Evolutionary conservation across 2,329 filamentous ascomycete species (phyloP).

Genomic region (Lachnum nothofagi): DNA sequence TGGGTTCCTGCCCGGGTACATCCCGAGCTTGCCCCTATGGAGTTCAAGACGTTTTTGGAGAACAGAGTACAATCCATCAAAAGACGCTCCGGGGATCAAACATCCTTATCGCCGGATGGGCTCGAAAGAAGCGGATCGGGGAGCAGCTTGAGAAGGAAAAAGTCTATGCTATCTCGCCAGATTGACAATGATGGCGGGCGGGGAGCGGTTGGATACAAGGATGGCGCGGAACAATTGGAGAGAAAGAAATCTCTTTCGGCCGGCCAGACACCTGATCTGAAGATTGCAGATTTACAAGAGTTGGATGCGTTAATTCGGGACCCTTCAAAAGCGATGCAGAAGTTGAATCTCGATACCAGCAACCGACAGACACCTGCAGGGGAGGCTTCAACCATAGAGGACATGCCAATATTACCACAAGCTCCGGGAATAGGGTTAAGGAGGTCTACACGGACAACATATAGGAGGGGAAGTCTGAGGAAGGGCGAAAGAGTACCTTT

Average conservation of each 20-base stretch:
- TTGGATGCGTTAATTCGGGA: slow-evolving; percentile 81
- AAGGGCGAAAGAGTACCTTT: slow-evolving; percentile 71
- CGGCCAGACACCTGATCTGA: slow-evolving; percentile 52
- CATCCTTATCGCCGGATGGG: slow-evolving; percentile 53
- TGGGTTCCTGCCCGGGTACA: slow-evolving; percentile 96
- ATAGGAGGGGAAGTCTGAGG: slow-evolving; percentile 78
- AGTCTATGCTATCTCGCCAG: slow-evolving; percentile 91
- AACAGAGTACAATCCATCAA: slow-evolving; percentile 87
- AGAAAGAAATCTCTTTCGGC: slow-evolving; percentile 61
- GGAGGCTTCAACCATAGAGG: slow-evolving; percentile 48
- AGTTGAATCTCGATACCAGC: slow-evolving; percentile 46
- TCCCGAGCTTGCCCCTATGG: slow-evolving; percentile 87
- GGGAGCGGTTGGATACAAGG: slow-evolving; percentile 62
- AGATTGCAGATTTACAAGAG: slow-evolving; percentile 53
- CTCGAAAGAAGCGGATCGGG: slow-evolving; percentile 49
- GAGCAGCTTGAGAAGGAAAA: slow-evolving; percentile 72
- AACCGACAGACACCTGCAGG: slow-evolving; percentile 27
- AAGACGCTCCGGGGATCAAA: slow-evolving; percentile 71
- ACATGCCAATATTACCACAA: slow-evolving; percentile 80
- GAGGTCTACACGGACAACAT: slow-evolving; percentile 86
- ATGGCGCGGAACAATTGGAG: slow-evolving; percentile 76
- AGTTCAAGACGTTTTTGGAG: slow-evolving; percentile 95
- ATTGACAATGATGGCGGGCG: slow-evolving; percentile 66
- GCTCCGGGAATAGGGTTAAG: slow-evolving; percentile 73
- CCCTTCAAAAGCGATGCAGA: slow-evolving; percentile 64